These are phyloP conservation scores for Cornus florida DNA, from an alignment of 148 eudicot species.

Conservation along the genomic window DNA sequence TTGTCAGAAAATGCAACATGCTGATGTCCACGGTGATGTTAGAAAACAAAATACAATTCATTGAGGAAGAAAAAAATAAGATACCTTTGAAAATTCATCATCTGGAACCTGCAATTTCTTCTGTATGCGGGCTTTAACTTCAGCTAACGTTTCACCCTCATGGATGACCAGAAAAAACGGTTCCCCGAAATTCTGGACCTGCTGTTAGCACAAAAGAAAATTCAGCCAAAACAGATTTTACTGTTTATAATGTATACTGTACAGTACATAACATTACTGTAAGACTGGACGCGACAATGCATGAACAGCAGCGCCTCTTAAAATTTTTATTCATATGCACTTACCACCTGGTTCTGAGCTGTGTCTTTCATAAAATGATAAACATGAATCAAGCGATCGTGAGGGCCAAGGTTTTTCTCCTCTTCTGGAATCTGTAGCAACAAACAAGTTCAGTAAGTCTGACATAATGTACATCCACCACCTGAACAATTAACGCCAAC, in stretches of 20 bases:
- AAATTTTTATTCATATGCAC: background rate
- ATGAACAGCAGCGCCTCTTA: background rate
- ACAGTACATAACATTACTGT: background rate
- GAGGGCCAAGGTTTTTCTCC: slow-evolving; percentile 82
- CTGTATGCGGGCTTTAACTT: slow-evolving; percentile 75
- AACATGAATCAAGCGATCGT: slow-evolving; percentile 87
- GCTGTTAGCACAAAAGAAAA: slow-evolving; percentile 37
- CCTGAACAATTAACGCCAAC: background rate
- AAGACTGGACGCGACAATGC: background rate
- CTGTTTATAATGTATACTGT: background rate
- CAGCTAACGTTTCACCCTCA: slow-evolving; percentile 87
- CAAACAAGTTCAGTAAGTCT: slow-evolving; percentile 2
- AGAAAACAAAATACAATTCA: background rate
- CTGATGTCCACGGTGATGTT: background rate
- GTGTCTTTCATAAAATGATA: slow-evolving; percentile 91
- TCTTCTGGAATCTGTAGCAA: slow-evolving; percentile 83
- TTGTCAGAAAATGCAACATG: background rate
- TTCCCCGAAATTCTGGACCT: slow-evolving; percentile 93
- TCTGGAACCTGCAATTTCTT: slow-evolving; percentile 81
- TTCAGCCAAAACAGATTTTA: background rate
- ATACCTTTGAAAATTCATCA: slow-evolving; percentile 94
- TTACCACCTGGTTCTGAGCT: slow-evolving; percentile 83
- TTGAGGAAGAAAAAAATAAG: background rate
- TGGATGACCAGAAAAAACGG: slow-evolving; percentile 88
- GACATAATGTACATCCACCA: background rate